phyloP scores from a whole-genome alignment of 2,329 filamentous ascomycete genomes.

The Colletotrichum simmondsii region DNA sequence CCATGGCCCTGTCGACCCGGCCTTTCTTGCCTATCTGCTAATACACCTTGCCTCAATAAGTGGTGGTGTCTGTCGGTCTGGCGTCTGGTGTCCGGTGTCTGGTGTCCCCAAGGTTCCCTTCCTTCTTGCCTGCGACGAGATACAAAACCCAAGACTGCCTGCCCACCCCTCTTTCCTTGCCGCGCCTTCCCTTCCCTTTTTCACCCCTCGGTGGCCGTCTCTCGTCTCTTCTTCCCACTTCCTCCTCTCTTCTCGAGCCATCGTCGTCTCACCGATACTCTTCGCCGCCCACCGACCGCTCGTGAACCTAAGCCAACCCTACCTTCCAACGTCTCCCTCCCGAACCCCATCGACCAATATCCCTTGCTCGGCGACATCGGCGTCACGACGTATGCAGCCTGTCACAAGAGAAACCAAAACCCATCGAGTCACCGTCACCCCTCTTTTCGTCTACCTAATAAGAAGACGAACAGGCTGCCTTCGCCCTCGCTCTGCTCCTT shows the following conservation, averaged over 20 bases:
- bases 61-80: constrained; percentile 7
- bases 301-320: neutral
- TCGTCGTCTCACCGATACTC: constrained; percentile 22
- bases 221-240: neutral
- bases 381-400: constrained; percentile 14
- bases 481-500: neutral
- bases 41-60: neutral
- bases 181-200: constrained; percentile 8
- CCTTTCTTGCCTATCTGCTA: neutral
- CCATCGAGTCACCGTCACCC: neutral
- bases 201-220: neutral
- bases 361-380: constrained; percentile 31
- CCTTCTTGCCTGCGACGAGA: constrained; percentile 31
- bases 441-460: neutral
- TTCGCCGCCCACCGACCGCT: constrained; percentile 7
- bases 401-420: neutral
- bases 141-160: constrained; percentile 34
- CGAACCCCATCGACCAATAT: neutral
- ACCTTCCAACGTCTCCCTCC: neutral
- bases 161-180: constrained; percentile 21
- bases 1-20: constrained; percentile 1
- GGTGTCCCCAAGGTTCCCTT: constrained; percentile 26
- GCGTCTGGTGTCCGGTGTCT: neutral
- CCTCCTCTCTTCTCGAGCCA: neutral
- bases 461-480: neutral